Evolutionary conservation across 2,329 filamentous ascomycete species (phyloP).

Genomic region (Colletotrichum lentis): DNA sequence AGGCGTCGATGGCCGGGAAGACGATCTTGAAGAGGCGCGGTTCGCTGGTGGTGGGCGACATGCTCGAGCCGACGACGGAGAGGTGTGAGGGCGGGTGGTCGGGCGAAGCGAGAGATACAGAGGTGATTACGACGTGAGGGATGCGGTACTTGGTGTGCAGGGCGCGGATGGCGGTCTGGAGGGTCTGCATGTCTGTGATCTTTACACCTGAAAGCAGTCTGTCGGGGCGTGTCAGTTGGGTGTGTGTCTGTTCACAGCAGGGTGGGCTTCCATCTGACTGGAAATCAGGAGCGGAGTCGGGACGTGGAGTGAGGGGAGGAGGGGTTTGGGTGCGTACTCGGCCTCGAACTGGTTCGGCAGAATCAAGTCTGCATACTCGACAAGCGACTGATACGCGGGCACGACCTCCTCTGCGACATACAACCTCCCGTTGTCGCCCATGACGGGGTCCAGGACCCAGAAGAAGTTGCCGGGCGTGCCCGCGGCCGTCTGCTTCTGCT

Average conservation of each 20-base stretch:
- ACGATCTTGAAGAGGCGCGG: slow-evolving; percentile 89
- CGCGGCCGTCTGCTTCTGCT: slow-evolving; percentile 66
- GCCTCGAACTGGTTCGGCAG: slow-evolving; percentile 97
- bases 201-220: slow-evolving; percentile 86
- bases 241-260: neutral
- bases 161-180: slow-evolving; percentile 76
- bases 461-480: slow-evolving; percentile 78
- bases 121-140: slow-evolving; percentile 93
- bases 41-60: slow-evolving; percentile 55
- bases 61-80: slow-evolving; percentile 80
- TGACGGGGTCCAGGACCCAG: slow-evolving; percentile 97
- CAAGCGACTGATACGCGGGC: slow-evolving; percentile 83
- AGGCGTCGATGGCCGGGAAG: slow-evolving; percentile 87
- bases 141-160: slow-evolving; percentile 80
- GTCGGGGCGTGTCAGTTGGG: slow-evolving; percentile 2
- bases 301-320: slow-evolving; percentile 7
- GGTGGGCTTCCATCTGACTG: neutral
- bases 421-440: slow-evolving; percentile 92
- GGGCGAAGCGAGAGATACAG: slow-evolving; percentile 72
- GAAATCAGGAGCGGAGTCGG: neutral
- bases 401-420: slow-evolving; percentile 94
- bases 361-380: slow-evolving; percentile 87
- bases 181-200: slow-evolving; percentile 76
- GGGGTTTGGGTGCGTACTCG: slow-evolving; percentile 71
- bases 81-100: slow-evolving; percentile 62